Base-by-base conservation (phyloP, 73 alveolate genomes). In the Uronychia binucleata region DNA sequence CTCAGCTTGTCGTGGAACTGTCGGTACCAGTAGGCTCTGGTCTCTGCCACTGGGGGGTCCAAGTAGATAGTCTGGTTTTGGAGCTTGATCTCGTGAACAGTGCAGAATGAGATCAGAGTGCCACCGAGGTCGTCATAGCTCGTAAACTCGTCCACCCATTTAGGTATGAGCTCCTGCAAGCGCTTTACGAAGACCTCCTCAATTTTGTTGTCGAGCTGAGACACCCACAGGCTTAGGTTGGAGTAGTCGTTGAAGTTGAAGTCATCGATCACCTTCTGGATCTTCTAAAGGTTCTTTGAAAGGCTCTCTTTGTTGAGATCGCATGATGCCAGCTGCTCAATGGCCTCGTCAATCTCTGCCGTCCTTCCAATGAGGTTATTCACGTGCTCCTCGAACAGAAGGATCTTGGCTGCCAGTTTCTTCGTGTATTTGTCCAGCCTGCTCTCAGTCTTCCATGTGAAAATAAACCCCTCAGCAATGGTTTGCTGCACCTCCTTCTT, bases 1-100 rank as follows among this genome's bases (percentile, higher is more conserved):
- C 92, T 89, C 13, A 97, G 84, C 75, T 94, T 83, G 57, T 89
- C 93, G 83, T 99, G 99, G 87, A 94, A 97, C 76, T 97, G 96
- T 82, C 94, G 89, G 78, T 91, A 91, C 99, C 99, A 99, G 88
- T 58, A 97, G 77, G 97, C 95, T 83, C 99, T 90, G 13, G 99
- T 99, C 74, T 95, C 98, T 84, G 96, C 97, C 31, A 97, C 92
- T 25, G 99, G 97, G 27, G 99, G 99, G 74, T 99, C 99, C 74
- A 99, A 83, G 59, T 92, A 88, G 81, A 97, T 95, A 1, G 92
- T 58, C 88, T 96, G 93, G 80, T 97, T 99, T 59, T 95, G 78
- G 60, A 97, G 77, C 91, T 96, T 94, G 0, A 97, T 92, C 87
- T 95, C 99, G 60, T 93, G 98, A 59, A 93, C 92, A 8, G 97